Percentiles rank a stretch among this genome's conserved stretches.
These are phyloP conservation scores for Kwoniella dejecticola DNA, from an alignment of 768 basidiomycete genomes.

Conservation along the genomic window DNA sequence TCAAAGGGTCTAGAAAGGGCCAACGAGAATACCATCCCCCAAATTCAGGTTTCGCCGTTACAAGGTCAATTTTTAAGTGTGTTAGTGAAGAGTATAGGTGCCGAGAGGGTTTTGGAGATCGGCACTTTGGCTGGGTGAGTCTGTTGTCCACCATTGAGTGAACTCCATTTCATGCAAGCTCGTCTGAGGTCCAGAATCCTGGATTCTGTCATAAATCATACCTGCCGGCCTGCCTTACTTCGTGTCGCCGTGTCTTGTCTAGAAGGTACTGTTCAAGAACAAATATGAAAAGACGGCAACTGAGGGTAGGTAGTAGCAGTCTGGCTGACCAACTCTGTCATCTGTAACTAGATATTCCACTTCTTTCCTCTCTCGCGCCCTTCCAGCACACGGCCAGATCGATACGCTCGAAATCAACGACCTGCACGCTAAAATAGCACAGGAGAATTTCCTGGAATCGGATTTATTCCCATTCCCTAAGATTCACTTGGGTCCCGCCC, in stretches of 20 bases:
- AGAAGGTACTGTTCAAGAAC: too few species aligned
- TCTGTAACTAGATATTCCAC: slow-evolving; percentile 45
- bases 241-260: too few species aligned
- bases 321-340: neutral
- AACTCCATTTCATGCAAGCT: too few species aligned
- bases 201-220: neutral
- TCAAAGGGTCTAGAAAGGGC: slow-evolving; percentile 23
- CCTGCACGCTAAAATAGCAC: slow-evolving; percentile 60
- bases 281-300: too few species aligned
- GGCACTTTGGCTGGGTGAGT: slow-evolving; percentile 68
- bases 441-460: slow-evolving; percentile 63
- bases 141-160: too few species aligned
- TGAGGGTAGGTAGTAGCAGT: too few species aligned
- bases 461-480: slow-evolving; percentile 61
- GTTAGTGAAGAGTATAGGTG: slow-evolving; percentile 61
- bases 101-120: slow-evolving; percentile 66
- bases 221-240: too few species aligned
- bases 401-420: slow-evolving; percentile 53
- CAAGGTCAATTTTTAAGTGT: slow-evolving; percentile 62
- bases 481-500: slow-evolving; percentile 59
- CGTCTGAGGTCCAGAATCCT: too few species aligned
- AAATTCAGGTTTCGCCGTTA: slow-evolving; percentile 35
- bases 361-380: slow-evolving; percentile 50
- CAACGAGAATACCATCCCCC: slow-evolving; percentile 35
- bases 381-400: slow-evolving; percentile 52